These are phyloP conservation scores for Pyronema domesticum DNA, from an alignment of 495 filamentous ascomycete genomes.

Conservation along the genomic window DNA sequence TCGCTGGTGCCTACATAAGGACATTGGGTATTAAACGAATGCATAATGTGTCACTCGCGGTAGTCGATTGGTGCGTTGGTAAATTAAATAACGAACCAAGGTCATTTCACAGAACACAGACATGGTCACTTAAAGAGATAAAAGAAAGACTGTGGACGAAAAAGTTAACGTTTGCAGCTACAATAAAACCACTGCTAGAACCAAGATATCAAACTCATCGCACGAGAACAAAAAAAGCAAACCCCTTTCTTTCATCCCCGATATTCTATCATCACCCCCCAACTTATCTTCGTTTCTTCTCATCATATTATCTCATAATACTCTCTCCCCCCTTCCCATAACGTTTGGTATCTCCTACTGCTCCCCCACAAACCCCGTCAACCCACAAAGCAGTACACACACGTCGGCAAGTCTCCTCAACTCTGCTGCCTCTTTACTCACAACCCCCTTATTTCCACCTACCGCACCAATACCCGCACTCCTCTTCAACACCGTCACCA, in stretches of 20 bases:
- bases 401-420: slow-evolving; percentile 35
- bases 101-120: neutral
- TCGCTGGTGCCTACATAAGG: too few relatives aligned
- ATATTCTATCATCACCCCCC: too few relatives aligned
- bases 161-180: neutral
- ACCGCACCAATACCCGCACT: slow-evolving; percentile 73
- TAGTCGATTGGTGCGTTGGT: too few relatives aligned
- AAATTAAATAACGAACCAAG: too few relatives aligned
- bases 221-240: too few relatives aligned
- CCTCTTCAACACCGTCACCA: slow-evolving; percentile 81
- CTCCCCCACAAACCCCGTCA: slow-evolving; percentile 43
- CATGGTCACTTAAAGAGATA: neutral
- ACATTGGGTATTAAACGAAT: too few relatives aligned
- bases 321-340: neutral
- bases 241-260: too few relatives aligned
- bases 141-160: neutral
- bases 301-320: too few relatives aligned
- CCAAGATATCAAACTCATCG: too few relatives aligned
- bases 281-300: too few relatives aligned
- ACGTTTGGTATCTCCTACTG: slow-evolving; percentile 17
- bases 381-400: slow-evolving; percentile 38
- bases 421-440: slow-evolving; percentile 32
- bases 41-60: too few relatives aligned
- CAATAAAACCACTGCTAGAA: too few relatives aligned
- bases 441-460: slow-evolving; percentile 26